Conservation (phyloP, 495 filamentous ascomycete genomes). For the Hyaloscypha bicolor region DNA sequence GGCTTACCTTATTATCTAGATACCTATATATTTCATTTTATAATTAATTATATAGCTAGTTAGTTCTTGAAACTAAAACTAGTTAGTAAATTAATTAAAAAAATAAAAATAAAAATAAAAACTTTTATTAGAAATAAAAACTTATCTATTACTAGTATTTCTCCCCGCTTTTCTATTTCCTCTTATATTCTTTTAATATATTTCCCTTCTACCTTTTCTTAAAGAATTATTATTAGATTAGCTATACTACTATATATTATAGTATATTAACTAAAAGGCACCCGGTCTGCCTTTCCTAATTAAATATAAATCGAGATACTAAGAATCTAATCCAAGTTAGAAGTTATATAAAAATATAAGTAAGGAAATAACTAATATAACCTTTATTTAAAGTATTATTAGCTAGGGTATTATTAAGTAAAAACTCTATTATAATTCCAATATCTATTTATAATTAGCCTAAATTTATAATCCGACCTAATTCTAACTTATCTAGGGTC, state of each 20-base stretch:
- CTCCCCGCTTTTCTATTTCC: constrained; percentile 20
- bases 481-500: too few relatives aligned
- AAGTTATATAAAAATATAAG: constrained; percentile 9
- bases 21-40: constrained; percentile 20
- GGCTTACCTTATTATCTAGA: constrained; percentile 24
- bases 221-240: too few relatives aligned
- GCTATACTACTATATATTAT: constrained; percentile 24
- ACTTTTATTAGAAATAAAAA: constrained; percentile 15
- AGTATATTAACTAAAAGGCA: constrained; percentile 9
- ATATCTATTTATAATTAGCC: too few relatives aligned
- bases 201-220: too few relatives aligned
- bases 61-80: constrained; percentile 26
- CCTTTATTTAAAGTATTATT: too few relatives aligned
- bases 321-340: constrained; percentile 16
- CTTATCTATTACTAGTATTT: constrained; percentile 25
- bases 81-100: too few relatives aligned
- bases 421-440: too few relatives aligned
- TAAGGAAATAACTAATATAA: too few relatives aligned
- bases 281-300: constrained; percentile 10
- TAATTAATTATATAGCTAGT: constrained; percentile 22
- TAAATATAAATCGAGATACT: constrained; percentile 17
- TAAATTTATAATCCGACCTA: too few relatives aligned
- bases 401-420: too few relatives aligned
- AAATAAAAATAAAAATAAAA: constrained; percentile 19
- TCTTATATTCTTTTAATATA: too few relatives aligned